Conservation (phyloP, 2,329 filamentous ascomycete species). For the Geosmithia putterillii region DNA sequence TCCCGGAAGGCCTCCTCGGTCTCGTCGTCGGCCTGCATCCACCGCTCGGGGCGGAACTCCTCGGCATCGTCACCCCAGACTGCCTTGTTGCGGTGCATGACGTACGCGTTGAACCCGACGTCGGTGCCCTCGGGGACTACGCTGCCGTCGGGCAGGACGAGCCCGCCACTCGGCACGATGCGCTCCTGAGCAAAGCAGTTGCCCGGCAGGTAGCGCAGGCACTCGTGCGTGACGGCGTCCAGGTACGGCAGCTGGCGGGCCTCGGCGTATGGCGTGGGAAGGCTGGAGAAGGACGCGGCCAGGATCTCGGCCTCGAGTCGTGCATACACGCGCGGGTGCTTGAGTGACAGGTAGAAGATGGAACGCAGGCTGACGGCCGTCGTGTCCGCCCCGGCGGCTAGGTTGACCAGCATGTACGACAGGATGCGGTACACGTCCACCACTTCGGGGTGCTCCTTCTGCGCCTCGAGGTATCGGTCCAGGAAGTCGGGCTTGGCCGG, state of each 20-base stretch:
- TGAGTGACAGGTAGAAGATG: slow-evolving; percentile 20
- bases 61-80: slow-evolving; percentile 30
- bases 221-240: slow-evolving; percentile 44
- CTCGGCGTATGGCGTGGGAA: slow-evolving; percentile 24
- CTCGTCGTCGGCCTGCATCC: slow-evolving; percentile 10
- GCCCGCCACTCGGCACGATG: slow-evolving; percentile 34
- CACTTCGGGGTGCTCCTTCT: slow-evolving; percentile 3
- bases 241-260: slow-evolving; percentile 38
- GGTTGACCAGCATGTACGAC: slow-evolving; percentile 13
- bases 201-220: slow-evolving; percentile 39
- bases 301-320: slow-evolving; percentile 1
- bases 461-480: slow-evolving; percentile 4
- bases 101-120: slow-evolving; percentile 40
- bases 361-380: slow-evolving; percentile 18
- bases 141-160: slow-evolving; percentile 35
- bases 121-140: slow-evolving; percentile 36
- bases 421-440: slow-evolving; percentile 10
- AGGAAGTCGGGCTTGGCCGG: slow-evolving; percentile 5
- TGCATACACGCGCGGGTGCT: slow-evolving; percentile 9
- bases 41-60: slow-evolving; percentile 28
- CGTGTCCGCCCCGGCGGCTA: slow-evolving; percentile 19
- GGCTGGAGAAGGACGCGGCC: not conserved
- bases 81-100: slow-evolving; percentile 18
- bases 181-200: slow-evolving; percentile 36
- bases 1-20: slow-evolving; percentile 7